Percentiles rank a stretch among this genome's conserved stretches.
These are phyloP conservation scores for Fraxinus excelsior DNA, from an alignment of 257 asterid species.

Conservation along the genomic window DNA sequence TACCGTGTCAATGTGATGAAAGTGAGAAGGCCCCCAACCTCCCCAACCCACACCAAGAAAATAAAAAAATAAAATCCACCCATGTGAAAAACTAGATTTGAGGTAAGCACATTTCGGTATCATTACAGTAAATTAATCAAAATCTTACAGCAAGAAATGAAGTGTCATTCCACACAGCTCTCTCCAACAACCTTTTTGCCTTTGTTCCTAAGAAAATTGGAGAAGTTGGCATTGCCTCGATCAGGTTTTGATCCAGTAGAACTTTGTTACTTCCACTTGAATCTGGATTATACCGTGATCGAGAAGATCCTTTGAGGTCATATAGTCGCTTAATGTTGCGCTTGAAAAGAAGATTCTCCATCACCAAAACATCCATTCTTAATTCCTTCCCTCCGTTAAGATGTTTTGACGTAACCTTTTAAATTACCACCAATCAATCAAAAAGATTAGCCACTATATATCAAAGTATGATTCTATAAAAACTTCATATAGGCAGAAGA, in stretches of 20 bases:
- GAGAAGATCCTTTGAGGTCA: conserved; percentile 84
- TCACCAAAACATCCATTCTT: conserved; percentile 78
- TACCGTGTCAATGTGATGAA: neutral
- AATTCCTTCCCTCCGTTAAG: conserved; percentile 74
- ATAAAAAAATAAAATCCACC: neutral
- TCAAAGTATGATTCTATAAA: neutral
- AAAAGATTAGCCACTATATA: conserved; percentile 3
- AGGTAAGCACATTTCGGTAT: neutral
- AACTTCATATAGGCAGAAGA: neutral
- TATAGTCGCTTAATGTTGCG: conserved; percentile 65
- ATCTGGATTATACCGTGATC: conserved; percentile 80
- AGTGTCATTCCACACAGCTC: conserved; percentile 91
- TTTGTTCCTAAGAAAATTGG: conserved; percentile 81
- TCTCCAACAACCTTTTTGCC: conserved; percentile 69
- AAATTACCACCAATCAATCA: conserved; percentile 27
- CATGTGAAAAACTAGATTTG: neutral
- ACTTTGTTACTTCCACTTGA: conserved; percentile 83
- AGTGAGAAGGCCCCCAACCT: neutral
- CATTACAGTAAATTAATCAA: conserved; percentile 14
- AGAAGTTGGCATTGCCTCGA: conserved; percentile 84
- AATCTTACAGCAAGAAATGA: conserved; percentile 82
- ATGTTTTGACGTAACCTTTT: conserved; percentile 65
- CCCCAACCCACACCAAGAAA: neutral
- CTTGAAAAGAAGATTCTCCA: conserved; percentile 79
- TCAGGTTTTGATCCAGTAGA: conserved; percentile 76